phyloP scores from a whole-genome alignment of 2,329 filamentous ascomycete genomes.

The Xylaria sp. region DNA sequence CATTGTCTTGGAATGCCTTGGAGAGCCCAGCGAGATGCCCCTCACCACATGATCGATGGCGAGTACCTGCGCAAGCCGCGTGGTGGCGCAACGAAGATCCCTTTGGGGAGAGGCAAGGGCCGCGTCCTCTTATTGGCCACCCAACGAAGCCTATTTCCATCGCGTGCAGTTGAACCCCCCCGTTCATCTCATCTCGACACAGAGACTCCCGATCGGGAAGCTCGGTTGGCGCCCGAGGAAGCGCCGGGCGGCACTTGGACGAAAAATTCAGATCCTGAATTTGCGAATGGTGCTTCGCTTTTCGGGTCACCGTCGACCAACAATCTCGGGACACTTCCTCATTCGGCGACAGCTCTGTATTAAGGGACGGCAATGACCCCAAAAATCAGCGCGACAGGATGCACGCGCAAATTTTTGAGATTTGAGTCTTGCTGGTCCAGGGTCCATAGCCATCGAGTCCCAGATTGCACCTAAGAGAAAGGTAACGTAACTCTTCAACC shows the following conservation, averaged over 20 bases:
- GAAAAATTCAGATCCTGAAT: neutral
- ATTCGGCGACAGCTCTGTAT: constrained; percentile 5
- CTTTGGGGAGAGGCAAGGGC: constrained; percentile 1
- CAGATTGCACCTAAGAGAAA: neutral
- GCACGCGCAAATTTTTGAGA: neutral
- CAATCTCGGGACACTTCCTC: constrained; percentile 24
- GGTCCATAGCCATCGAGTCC: neutral
- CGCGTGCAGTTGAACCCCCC: neutral
- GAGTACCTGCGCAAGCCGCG: constrained; percentile 39
- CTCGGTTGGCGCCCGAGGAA: constrained; percentile 26
- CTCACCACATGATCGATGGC: constrained; percentile 35
- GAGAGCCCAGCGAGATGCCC: constrained; percentile 7
- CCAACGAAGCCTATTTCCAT: constrained; percentile 7
- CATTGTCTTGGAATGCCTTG: constrained; percentile 31
- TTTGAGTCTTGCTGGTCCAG: neutral
- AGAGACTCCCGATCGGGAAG: constrained; percentile 26
- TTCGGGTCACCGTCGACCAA: neutral
- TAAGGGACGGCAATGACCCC: neutral
- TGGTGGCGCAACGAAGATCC: constrained; percentile 28
- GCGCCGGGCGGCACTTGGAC: constrained; percentile 26
- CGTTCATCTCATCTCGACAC: constrained; percentile 17
- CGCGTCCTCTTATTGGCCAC: constrained; percentile 11
- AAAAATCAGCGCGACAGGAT: neutral
- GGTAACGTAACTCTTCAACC: constrained; percentile 19
- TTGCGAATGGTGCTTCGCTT: constrained; percentile 2